phyloP scores from a whole-genome alignment of 495 filamentous ascomycete species.

The Hypoxylon perforatum region DNA sequence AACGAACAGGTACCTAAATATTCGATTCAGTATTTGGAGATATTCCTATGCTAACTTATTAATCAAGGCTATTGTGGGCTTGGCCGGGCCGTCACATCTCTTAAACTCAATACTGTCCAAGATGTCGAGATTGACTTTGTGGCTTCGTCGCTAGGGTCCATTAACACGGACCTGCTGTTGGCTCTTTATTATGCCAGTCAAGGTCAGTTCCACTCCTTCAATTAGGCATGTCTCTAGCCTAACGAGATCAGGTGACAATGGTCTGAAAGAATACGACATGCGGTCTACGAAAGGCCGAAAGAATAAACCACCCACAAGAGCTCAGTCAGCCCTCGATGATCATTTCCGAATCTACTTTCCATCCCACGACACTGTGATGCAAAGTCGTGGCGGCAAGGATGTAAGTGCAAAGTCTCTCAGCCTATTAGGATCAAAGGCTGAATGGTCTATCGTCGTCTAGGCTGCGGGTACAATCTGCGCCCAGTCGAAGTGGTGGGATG shows the following conservation, averaged over 20 bases:
- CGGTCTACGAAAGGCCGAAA: slow-evolving; percentile 50
- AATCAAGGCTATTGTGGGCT: slow-evolving; percentile 70
- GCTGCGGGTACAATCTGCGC: slow-evolving; percentile 85
- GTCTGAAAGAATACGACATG: slow-evolving; percentile 64
- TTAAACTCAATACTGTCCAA: slow-evolving; percentile 63
- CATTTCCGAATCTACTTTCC: slow-evolving; percentile 86
- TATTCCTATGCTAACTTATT: not conserved
- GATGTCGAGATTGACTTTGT: slow-evolving; percentile 70
- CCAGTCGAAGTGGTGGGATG: slow-evolving; percentile 72
- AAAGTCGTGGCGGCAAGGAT: slow-evolving; percentile 67
- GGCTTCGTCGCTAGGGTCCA: slow-evolving; percentile 79
- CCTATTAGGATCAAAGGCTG: not conserved
- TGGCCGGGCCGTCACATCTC: slow-evolving; percentile 64
- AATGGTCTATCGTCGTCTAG: slow-evolving; percentile 40
- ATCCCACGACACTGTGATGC: slow-evolving; percentile 73
- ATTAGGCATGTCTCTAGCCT: not conserved
- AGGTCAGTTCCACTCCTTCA: slow-evolving; percentile 57
- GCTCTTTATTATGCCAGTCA: slow-evolving; percentile 80
- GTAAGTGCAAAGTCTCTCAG: slow-evolving; percentile 41
- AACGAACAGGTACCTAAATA: slow-evolving; percentile 69
- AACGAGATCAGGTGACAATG: slow-evolving; percentile 64
- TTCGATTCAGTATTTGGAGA: not conserved
- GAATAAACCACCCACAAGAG: slow-evolving; percentile 44
- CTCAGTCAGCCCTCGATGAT: slow-evolving; percentile 54
- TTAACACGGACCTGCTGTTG: slow-evolving; percentile 74